These are phyloP conservation scores for Candida wancherniae DNA, from an alignment of 805 yeast species.

Conservation along the genomic window DNA sequence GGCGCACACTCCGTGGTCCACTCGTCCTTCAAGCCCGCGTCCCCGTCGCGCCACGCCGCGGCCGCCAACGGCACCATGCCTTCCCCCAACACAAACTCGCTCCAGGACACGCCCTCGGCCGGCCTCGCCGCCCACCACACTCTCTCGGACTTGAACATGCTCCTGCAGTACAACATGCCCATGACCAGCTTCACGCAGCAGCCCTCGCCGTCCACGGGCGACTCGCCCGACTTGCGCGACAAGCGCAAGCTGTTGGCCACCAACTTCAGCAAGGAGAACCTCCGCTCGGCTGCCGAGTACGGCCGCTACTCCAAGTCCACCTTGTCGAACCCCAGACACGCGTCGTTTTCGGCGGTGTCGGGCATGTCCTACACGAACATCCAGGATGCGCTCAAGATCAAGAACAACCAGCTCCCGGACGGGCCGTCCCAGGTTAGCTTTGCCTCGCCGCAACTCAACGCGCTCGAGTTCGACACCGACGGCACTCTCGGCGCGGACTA, in stretches of 20 bases:
- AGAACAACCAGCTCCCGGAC: conserved; percentile 34
- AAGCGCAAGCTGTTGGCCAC: conserved; percentile 5
- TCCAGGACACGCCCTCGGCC: conserved; percentile 24
- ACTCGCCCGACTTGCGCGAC: conserved; percentile 16
- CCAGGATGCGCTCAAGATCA: conserved; percentile 38
- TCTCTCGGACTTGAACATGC: conserved; percentile 10
- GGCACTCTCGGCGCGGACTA: conserved; percentile 31
- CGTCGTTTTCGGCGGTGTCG: conserved; percentile 62
- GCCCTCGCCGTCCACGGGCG: conserved; percentile 22
- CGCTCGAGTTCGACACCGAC: conserved; percentile 37
- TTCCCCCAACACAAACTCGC: conserved; percentile 23
- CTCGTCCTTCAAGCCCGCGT: too few relatives aligned
- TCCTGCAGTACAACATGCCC: conserved; percentile 7
- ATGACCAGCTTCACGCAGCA: conserved; percentile 17
- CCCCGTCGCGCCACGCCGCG: too few relatives aligned
- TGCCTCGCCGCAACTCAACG: conserved; percentile 71
- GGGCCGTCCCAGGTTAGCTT: conserved; percentile 72
- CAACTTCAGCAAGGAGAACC: conserved; percentile 3
- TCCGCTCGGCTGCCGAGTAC: background rate
- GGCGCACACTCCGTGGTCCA: background rate
- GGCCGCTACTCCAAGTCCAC: conserved; percentile 1
- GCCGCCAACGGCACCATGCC: conserved; percentile 15
- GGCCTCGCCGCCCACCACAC: conserved; percentile 2
- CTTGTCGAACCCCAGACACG: conserved; percentile 35
- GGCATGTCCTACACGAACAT: conserved; percentile 55